Evolutionary conservation across 2,329 filamentous ascomycete genomes (phyloP), one percentile per base, ranked within the genome.

Genomic region (Chlorencoelia australis): DNA sequence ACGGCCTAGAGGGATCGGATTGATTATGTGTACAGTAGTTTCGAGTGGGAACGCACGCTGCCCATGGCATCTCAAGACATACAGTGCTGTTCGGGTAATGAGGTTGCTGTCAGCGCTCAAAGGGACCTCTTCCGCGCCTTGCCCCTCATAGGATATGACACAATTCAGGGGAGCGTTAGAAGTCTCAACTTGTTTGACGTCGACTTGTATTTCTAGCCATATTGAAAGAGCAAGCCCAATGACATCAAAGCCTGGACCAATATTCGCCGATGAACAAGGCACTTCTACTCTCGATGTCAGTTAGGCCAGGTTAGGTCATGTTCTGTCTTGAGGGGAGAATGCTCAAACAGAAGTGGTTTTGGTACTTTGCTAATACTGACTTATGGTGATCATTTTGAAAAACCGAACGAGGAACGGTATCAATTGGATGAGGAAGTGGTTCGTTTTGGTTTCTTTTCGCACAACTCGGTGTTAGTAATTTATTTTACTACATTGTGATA

Each of bases 201-300:
- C 85, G 59, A 96, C 82, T 46, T 79, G 73, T 39, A 96, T 69
- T 66, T 95, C 88, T 47, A 98, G 82, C 66, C 89, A 94, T 60
- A 95, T 79, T 48, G 87, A 94, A 49, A 98, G 72, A 7, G 89
- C 89, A 44, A 98, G 79, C 50, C 91, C 86, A 59, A 96, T 94
- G 53, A 95, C 89, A 68, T 98, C 89, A 69, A 96, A 98, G 41
- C 89, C 89, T 32, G 89, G 89, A 50, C 86, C 89, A 57, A 96
- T 95, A 68, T 96, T 96, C 65, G 89, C 89, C 44, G 88, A 95
- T 42, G 89, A 96, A 66, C 85, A 93, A 47, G 89, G 89, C 44
- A 86, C 85, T 64, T 73, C 54, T 56, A 20, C 16, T 33, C 17
- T 18, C 15, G 7, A 21, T 5, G 33, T 40, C 27, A 40, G 37